Percentiles rank a stretch among this genome's conserved stretches.
phyloP scores from a whole-genome alignment of 2,329 filamentous ascomycete genomes.

The Fusarium musae region DNA sequence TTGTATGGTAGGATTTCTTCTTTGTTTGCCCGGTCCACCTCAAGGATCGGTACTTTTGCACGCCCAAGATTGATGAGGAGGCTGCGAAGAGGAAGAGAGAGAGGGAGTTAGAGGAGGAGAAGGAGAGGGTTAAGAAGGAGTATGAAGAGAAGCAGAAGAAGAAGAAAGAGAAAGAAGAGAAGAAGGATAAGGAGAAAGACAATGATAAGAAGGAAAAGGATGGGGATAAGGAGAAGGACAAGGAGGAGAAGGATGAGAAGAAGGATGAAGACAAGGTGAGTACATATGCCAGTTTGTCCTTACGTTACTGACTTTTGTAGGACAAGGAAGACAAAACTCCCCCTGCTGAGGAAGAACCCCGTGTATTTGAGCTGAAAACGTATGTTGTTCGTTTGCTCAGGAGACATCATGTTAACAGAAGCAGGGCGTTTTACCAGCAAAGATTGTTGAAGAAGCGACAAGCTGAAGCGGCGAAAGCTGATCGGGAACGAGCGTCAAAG shows the following conservation, averaged over 20 bases:
- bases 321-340: slow-evolving; percentile 36
- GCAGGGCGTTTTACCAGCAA: slow-evolving; percentile 85
- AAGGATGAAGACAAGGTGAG: slow-evolving; percentile 34
- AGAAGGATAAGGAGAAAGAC: slow-evolving; percentile 50
- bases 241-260: slow-evolving; percentile 45
- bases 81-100: slow-evolving; percentile 69
- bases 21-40: slow-evolving; percentile 88
- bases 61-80: slow-evolving; percentile 76
- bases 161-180: slow-evolving; percentile 71
- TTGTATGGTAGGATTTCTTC: slow-evolving; percentile 76
- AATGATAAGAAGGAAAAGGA: slow-evolving; percentile 56
- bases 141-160: slow-evolving; percentile 78
- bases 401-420: not conserved
- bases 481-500: slow-evolving; percentile 81
- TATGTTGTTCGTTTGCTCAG: slow-evolving; percentile 48
- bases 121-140: slow-evolving; percentile 76
- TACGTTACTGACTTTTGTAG: not conserved
- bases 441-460: slow-evolving; percentile 77
- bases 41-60: slow-evolving; percentile 83
- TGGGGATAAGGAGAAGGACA: slow-evolving; percentile 51
- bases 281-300: not conserved
- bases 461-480: slow-evolving; percentile 71
- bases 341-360: slow-evolving; percentile 67
- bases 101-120: slow-evolving; percentile 72
- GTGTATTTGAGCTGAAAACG: slow-evolving; percentile 87